Evolutionary conservation across 805 yeast species (phyloP), one percentile per base, ranked within the genome.

Genomic region (Candida dendrica): DNA sequence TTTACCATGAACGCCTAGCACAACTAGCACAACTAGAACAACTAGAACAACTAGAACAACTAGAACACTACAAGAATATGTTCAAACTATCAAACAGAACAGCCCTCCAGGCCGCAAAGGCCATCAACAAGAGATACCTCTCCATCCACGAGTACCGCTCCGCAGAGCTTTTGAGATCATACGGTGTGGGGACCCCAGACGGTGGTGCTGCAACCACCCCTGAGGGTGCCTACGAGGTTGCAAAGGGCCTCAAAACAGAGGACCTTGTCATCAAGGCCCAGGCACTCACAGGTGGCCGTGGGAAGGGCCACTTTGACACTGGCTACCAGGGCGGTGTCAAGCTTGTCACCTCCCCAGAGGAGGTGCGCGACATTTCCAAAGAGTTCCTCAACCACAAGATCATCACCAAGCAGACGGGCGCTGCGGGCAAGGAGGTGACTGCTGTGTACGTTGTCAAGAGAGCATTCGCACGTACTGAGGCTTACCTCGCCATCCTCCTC

Each of bases 201-300:
- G 99, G 99, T 59, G 80, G 73, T 51, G 93, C 96, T 47, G 95
- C 98, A 51, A 76, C 81, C 56, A 84, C 96, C 39, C 81, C 96
- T 39, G 84, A 84, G 58, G 95, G 84, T 50, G 98, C 98, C 35
- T 85, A 64, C 64, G 74, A 81, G 45, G 80, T 82, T 41, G 98
- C 98, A 53, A 76, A 81, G 68, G 68, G 72, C 44, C 75, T 93
- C 60, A 75, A 76, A 54, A 75, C 85, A 51, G 80, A 81, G 59
- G 95, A 85, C 57, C 72, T 93, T 67, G 99, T 93, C 49, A 76
- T 93, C 66, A 93, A 93, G 74, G 98, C 98, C 47, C 99, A 93
- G 72, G 97, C 96, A 38, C 77, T 93, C 60, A 90, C 99, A 45
- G 99, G 99, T 71, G 99, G 99, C 62, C 83, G 99, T 71, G 99